Evolutionary conservation across 345 rosid species (phyloP).

Genomic region (Raphanus sativus): DNA sequence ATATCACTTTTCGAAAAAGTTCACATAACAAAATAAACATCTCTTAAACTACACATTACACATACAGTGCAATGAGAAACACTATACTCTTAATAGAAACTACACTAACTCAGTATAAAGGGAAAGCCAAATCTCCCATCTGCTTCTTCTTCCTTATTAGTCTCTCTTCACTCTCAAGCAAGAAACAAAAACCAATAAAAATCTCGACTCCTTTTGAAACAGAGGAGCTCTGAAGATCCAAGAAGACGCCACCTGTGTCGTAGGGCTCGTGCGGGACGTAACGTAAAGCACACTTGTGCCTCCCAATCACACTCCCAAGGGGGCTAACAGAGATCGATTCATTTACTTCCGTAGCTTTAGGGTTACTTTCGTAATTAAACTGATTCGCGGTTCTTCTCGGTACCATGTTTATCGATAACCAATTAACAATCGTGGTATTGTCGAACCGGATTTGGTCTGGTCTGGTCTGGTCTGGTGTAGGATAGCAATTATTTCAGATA

Average conservation of each 20-base stretch:
- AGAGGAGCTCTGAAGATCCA: not conserved
- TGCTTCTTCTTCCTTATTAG: not conserved
- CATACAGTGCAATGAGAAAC: not conserved
- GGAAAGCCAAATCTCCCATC: slow-evolving; percentile 7
- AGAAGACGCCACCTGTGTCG: slow-evolving; percentile 18
- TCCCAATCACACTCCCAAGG: not conserved
- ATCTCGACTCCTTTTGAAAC: not conserved
- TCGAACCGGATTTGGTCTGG: not conserved
- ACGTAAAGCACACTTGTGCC: too few species aligned
- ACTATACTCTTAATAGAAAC: not conserved
- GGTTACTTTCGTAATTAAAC: slow-evolving; percentile 13
- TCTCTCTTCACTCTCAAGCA: not conserved
- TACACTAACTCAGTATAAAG: not conserved
- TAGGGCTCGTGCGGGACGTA: slow-evolving; percentile 22
- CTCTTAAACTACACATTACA: not conserved
- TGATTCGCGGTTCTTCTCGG: not conserved
- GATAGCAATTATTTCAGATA: not conserved
- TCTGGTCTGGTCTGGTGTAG: not conserved
- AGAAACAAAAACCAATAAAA: not conserved
- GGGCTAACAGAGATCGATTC: not conserved
- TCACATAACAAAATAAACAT: slow-evolving; percentile 6
- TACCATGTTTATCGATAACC: not conserved
- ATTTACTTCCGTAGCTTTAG: not conserved
- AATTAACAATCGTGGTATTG: not conserved
- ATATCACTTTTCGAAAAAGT: slow-evolving; percentile 55